Evolutionary conservation across 148 eudicot species (phyloP).

Genomic region (Diospyros lotus): DNA sequence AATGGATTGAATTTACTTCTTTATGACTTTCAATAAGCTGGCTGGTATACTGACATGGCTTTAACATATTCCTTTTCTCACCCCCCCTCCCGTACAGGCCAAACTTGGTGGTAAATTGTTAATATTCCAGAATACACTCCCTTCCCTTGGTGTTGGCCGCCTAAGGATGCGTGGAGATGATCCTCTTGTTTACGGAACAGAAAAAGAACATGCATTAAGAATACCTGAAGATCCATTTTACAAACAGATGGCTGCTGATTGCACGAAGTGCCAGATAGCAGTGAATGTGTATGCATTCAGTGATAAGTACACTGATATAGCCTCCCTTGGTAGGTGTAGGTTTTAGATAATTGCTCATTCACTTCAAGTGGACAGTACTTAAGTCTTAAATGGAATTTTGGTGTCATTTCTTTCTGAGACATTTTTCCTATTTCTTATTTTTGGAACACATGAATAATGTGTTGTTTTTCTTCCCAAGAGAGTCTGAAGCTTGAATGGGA

Average conservation of each 20-base stretch:
- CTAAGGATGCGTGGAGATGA: conserved; percentile 92
- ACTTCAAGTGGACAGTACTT: too few relatives aligned
- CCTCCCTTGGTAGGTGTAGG: conserved; percentile 66
- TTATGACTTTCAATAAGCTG: too few relatives aligned
- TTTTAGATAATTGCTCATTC: neutral
- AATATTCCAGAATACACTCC: conserved; percentile 89
- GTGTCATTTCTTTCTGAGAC: too few relatives aligned
- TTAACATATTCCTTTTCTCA: conserved; percentile 9
- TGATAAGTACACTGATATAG: conserved; percentile 94
- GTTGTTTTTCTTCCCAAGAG: too few relatives aligned
- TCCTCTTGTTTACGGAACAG: conserved; percentile 77
- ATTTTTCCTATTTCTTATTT: too few relatives aligned
- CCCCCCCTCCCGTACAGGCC: conserved; percentile 37
- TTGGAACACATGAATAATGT: too few relatives aligned
- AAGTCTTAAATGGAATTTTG: too few relatives aligned
- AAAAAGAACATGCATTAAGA: conserved; percentile 80
- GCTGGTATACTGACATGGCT: neutral
- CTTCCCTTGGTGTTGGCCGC: conserved; percentile 89
- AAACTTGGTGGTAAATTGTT: conserved; percentile 97
- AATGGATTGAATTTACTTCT: neutral
- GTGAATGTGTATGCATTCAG: conserved; percentile 91
- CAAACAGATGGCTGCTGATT: conserved; percentile 99
- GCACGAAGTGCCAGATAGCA: conserved; percentile 88
- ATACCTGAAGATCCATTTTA: conserved; percentile 94
- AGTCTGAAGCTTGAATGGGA: too few relatives aligned